Evolutionary conservation across 2,329 filamentous ascomycete species (phyloP).

Genomic region (Amauroascus verrucosus): DNA sequence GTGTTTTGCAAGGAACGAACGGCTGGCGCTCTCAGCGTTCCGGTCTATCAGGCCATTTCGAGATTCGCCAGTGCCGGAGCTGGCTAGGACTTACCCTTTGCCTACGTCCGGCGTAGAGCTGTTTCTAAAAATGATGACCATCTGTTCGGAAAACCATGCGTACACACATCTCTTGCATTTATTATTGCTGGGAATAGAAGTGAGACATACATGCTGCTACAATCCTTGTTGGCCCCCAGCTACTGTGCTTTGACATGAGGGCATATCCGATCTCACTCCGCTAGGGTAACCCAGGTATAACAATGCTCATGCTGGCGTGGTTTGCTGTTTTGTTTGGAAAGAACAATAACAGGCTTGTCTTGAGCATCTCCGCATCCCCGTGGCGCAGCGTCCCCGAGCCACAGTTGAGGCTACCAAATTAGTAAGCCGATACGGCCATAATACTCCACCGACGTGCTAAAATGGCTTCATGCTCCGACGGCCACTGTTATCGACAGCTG

Average conservation of each 20-base stretch:
- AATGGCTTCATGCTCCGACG: too few relatives aligned
- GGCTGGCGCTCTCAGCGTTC: background rate
- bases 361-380: background rate
- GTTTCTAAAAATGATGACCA: background rate
- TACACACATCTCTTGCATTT: background rate
- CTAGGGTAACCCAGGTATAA: background rate
- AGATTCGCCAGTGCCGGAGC: constrained; percentile 4
- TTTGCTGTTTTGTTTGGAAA: background rate
- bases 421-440: background rate
- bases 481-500: background rate
- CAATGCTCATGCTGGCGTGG: background rate
- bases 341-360: too few relatives aligned
- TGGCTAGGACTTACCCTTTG: background rate
- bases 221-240: background rate
- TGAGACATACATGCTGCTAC: constrained; percentile 9
- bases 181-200: background rate
- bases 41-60: constrained; percentile 8
- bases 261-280: background rate
- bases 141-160: background rate
- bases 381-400: background rate
- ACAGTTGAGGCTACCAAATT: background rate
- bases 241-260: constrained; percentile 3
- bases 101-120: background rate
- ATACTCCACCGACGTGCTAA: too few relatives aligned
- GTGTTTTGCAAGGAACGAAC: background rate